Base-by-base conservation (phyloP, 805 yeast species). In the Alloascoidea hylecoeti region DNA sequence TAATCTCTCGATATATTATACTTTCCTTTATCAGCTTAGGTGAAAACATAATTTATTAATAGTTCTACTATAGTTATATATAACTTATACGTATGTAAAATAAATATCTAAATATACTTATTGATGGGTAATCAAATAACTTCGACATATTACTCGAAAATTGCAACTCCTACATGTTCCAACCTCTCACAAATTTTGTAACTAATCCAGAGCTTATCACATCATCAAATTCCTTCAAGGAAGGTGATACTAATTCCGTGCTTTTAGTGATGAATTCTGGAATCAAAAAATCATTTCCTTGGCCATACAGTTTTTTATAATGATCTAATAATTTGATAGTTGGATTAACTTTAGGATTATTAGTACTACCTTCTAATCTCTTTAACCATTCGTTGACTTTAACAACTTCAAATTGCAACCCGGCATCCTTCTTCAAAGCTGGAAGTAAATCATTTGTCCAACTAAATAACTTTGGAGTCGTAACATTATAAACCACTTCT, bases 401-500 rank as follows among this genome's bases (percentile, higher is more conserved):
- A 6, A 42, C 43, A 18, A 35, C 15, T 1, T 34, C 35, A 14
- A 42, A 40, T 2, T 23, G 23, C 4, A 40, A 38, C 5, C 43
- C 41, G 14, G 43, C 38, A 3, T 16, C n/a, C 5, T n/a, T 16
- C 9, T n/a, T n/a, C n/a, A 42, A 18, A 5, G 38, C 34, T 2
- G 44, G 43, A 3, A 42, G 39, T 4, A 42, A 27, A 17, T 42
- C 44, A 14, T 35, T 34, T 14, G 43, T 40, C 43, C 44, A 40
- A n/a, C 37, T 15, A 34, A 40, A 40, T 4, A 38, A 18, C 17
- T 40, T 15, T 5, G 44, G 41, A 23, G 38, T 42, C 15, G 15
- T 23, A 3, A 42, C 30, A 18, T 42, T 36, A 18, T 38, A 42
- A 2, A 42, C 44, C 4, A 37, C 19, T n/a, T 35, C 39, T 5